These are phyloP conservation scores for Ophiostoma sp. DNA, from an alignment of 2,329 filamentous ascomycete species.

Conservation along the genomic window DNA sequence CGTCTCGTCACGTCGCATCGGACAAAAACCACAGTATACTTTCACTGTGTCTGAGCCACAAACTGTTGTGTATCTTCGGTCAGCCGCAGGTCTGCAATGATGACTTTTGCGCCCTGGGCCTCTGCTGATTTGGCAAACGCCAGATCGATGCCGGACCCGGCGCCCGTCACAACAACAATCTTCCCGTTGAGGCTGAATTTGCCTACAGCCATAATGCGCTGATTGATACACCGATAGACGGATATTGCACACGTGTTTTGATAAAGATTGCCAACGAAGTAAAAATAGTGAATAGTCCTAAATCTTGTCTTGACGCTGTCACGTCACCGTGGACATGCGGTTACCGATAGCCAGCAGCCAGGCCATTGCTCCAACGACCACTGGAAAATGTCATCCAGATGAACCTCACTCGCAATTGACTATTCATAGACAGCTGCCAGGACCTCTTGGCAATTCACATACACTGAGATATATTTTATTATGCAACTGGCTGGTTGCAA, in stretches of 20 bases:
- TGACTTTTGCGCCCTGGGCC: constrained; percentile 7
- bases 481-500: background rate
- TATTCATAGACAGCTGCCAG: too few species aligned
- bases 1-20: background rate
- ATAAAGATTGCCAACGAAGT: too few species aligned
- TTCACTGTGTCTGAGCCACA: background rate
- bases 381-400: background rate
- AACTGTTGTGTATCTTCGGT: background rate
- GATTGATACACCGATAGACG: too few species aligned
- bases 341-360: background rate
- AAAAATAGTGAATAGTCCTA: too few species aligned
- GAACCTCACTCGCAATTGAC: background rate
- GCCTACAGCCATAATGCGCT: background rate
- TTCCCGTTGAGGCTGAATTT: constrained; percentile 4
- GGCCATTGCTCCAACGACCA: background rate
- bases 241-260: too few species aligned
- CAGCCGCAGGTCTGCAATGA: background rate
- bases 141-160: constrained; percentile 20
- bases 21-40: background rate
- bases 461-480: background rate
- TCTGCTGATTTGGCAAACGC: constrained; percentile 18
- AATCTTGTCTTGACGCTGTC: too few species aligned
- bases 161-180: constrained; percentile 19
- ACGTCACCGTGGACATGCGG: background rate
- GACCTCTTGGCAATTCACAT: background rate